Evolutionary conservation across 2,329 filamentous ascomycete species (phyloP).

Genomic region (Sarocladiaceae sp.): DNA sequence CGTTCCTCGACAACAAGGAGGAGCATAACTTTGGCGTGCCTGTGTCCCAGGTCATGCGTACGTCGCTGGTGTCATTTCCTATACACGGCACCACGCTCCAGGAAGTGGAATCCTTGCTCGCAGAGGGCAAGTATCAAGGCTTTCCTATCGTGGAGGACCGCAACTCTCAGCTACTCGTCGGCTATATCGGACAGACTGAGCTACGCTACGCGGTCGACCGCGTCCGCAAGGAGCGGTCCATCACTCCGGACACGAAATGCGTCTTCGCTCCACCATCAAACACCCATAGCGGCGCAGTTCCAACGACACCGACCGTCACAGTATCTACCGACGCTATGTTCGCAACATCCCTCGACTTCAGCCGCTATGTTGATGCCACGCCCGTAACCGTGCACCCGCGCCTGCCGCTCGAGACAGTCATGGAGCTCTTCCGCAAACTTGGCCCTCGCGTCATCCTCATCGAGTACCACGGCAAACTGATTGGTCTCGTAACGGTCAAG

Average conservation of each 20-base stretch:
- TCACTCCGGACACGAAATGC: constrained; percentile 66
- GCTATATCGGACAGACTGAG: constrained; percentile 90
- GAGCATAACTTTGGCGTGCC: constrained; percentile 95
- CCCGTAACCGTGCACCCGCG: constrained; percentile 88
- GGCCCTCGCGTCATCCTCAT: constrained; percentile 89
- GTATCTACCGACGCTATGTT: constrained; percentile 52
- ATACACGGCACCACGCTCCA: constrained; percentile 66
- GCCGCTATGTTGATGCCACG: constrained; percentile 80
- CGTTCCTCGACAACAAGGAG: constrained; percentile 94
- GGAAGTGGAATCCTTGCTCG: constrained; percentile 70
- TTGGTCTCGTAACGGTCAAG: constrained; percentile 88
- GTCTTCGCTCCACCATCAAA: constrained; percentile 54
- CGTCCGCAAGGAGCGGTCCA: constrained; percentile 60
- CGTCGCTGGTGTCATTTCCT: constrained; percentile 66
- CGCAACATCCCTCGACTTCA: constrained; percentile 65
- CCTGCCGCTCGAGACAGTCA: constrained; percentile 88
- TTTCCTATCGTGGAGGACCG: constrained; percentile 83
- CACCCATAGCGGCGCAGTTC: constrained; percentile 16
- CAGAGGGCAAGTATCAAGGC: constrained; percentile 78
- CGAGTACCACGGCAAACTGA: constrained; percentile 78
- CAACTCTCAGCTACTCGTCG: constrained; percentile 65
- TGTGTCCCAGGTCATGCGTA: constrained; percentile 84
- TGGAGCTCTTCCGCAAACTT: constrained; percentile 98
- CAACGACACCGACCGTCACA: constrained; percentile 40
- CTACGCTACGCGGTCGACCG: constrained; percentile 84